phyloP scores from a whole-genome alignment of 169 alveolate species.

The Eimeria mitis region DNA sequence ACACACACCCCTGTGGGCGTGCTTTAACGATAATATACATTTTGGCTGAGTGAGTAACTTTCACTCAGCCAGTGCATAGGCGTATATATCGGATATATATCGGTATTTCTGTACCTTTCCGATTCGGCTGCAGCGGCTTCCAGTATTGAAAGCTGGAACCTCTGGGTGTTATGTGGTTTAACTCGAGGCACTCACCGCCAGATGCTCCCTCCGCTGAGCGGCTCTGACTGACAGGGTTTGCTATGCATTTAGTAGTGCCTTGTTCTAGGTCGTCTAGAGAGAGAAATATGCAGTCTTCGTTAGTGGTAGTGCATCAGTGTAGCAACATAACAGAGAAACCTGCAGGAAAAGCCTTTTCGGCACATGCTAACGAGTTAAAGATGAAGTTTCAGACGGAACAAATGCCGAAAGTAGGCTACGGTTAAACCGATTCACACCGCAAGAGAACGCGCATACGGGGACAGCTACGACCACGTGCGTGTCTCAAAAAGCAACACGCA shows the following conservation, averaged over 20 bases:
- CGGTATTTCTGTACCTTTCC: neutral
- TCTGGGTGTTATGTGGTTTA: neutral
- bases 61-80: neutral
- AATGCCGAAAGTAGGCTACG: neutral
- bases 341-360: neutral
- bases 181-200: conserved; percentile 2
- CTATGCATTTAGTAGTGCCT: neutral
- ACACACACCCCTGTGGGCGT: neutral
- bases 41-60: neutral
- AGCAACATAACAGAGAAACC: neutral
- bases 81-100: neutral
- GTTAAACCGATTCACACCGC: neutral
- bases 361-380: neutral
- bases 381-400: neutral
- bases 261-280: neutral
- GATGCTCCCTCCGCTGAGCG: neutral
- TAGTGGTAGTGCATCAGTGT: neutral
- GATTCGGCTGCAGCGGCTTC: neutral
- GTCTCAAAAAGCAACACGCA: neutral
- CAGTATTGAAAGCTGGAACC: neutral
- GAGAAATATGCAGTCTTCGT: neutral
- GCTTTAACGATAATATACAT: neutral
- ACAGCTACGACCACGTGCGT: neutral
- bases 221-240: conserved; percentile 28
- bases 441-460: neutral